Percentiles rank a stretch among this genome's conserved stretches.
phyloP scores from a whole-genome alignment of 2,329 filamentous ascomycete genomes.

The Orbilia ellipsospora region DNA sequence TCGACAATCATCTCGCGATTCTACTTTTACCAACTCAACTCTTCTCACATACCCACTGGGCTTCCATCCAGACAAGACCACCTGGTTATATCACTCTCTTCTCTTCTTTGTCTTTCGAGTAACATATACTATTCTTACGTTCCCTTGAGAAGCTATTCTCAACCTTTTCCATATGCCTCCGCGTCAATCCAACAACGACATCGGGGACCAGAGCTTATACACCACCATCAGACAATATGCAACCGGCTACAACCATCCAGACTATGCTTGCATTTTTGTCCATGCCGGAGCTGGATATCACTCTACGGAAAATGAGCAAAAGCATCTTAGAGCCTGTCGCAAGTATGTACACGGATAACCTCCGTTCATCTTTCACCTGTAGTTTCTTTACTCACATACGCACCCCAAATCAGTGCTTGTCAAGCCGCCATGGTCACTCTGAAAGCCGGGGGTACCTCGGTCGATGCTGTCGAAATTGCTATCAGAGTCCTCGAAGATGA shows the following conservation, averaged over 20 bases:
- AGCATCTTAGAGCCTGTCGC: conserved; percentile 86
- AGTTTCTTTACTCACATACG: conserved; percentile 65
- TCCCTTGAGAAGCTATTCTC: background rate
- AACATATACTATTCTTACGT: conserved; percentile 14
- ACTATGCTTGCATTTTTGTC: conserved; percentile 79
- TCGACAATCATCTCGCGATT: too few relatives aligned
- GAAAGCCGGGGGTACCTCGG: conserved; percentile 78
- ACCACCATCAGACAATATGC: conserved; percentile 36
- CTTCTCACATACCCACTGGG: too few relatives aligned
- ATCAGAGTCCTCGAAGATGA: conserved; percentile 89
- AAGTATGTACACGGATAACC: conserved; percentile 72
- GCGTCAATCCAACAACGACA: background rate
- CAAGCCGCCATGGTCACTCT: conserved; percentile 81
- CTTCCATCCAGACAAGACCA: too few relatives aligned
- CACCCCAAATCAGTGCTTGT: conserved; percentile 71
- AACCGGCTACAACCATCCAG: conserved; percentile 42
- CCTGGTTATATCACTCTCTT: conserved; percentile 3
- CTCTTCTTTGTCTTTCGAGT: conserved; percentile 13
- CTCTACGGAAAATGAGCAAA: conserved; percentile 82
- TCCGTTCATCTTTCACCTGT: conserved; percentile 2
- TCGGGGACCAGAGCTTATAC: conserved; percentile 35
- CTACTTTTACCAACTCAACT: too few relatives aligned
- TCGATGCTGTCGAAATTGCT: conserved; percentile 90
- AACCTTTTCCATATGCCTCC: conserved; percentile 31
- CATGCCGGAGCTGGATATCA: conserved; percentile 97